phyloP scores from a whole-genome alignment of 2,329 filamentous ascomycete species.

The Botrytis sinoallii region DNA sequence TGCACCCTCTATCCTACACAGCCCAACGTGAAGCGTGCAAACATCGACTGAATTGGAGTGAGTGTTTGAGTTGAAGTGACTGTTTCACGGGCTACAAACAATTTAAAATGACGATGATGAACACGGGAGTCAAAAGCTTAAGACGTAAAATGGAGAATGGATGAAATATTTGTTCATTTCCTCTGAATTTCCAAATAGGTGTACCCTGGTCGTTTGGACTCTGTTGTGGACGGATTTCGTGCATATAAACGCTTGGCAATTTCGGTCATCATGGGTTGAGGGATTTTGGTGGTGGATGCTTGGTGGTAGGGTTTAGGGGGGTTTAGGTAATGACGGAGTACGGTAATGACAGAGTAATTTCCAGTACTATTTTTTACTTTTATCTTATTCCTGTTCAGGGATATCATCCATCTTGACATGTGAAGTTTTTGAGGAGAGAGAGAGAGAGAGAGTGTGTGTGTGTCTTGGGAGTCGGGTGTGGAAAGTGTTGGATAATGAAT shows the following conservation, averaged over 20 bases:
- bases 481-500: neutral
- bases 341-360: neutral
- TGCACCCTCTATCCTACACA: neutral
- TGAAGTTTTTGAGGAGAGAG: neutral
- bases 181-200: neutral
- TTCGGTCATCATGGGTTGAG: neutral
- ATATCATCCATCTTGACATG: neutral
- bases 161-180: neutral
- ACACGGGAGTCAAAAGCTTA: neutral
- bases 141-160: neutral
- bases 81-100: neutral
- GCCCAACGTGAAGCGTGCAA: neutral
- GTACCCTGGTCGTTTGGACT: neutral
- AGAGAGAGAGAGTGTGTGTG: no score
- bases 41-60: neutral
- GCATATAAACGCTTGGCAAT: slow-evolving; percentile 1
- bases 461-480: no score
- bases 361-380: neutral
- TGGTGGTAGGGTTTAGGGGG: neutral
- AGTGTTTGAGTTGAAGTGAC: neutral
- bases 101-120: neutral
- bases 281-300: neutral
- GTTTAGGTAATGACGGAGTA: neutral
- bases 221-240: neutral
- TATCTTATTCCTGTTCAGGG: neutral